Evolutionary conservation across 2,329 filamentous ascomycete genomes (phyloP).

Genomic region (Trichoderma endophyticum): DNA sequence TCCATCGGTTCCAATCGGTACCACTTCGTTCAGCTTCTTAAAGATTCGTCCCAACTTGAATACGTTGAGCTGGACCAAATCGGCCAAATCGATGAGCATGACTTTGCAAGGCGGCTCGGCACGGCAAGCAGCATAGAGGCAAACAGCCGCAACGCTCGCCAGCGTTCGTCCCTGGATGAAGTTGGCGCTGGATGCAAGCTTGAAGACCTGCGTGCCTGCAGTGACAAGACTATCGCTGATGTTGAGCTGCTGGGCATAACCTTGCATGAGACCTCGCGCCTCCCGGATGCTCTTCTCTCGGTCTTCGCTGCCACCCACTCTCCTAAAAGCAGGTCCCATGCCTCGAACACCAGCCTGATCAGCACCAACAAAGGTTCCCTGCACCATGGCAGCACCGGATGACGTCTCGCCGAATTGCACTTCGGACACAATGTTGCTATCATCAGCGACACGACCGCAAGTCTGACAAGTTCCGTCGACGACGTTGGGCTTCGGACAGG

Average conservation of each 20-base stretch:
- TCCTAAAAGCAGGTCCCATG: conserved; percentile 59
- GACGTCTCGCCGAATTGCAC: conserved; percentile 87
- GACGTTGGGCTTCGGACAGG: conserved; percentile 59
- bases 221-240: conserved; percentile 62
- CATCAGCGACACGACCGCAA: conserved; percentile 80
- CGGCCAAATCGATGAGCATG: conserved; percentile 94
- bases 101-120: conserved; percentile 74
- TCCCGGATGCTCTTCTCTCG: conserved; percentile 60
- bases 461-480: conserved; percentile 70
- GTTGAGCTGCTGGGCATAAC: conserved; percentile 58
- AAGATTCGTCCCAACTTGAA: conserved; percentile 89
- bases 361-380: conserved; percentile 83
- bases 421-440: conserved; percentile 88
- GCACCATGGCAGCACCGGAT: conserved; percentile 81
- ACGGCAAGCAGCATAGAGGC: conserved; percentile 84
- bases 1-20: conserved; percentile 65
- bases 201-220: conserved; percentile 69
- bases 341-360: conserved; percentile 77
- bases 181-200: conserved; percentile 68
- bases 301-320: conserved; percentile 56
- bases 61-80: conserved; percentile 79
- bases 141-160: conserved; percentile 82
- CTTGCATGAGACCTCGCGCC: conserved; percentile 56
- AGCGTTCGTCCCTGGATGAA: conserved; percentile 85
- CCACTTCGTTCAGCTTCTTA: conserved; percentile 72